These are phyloP conservation scores for Herpetospermum pedunculosum DNA, from an alignment of 306 rosid species.

Conservation along the genomic window DNA sequence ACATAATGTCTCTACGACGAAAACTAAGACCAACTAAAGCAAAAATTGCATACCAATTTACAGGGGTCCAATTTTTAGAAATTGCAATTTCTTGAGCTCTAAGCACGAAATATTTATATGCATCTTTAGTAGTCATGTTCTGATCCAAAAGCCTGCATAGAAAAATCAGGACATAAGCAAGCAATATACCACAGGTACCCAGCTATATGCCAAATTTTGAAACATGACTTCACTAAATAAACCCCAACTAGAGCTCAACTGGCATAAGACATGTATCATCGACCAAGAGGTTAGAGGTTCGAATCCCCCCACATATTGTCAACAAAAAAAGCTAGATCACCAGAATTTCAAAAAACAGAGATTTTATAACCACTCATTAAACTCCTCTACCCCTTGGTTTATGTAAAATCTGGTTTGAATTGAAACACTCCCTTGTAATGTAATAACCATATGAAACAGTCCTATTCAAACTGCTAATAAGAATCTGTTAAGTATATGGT, in stretches of 20 bases:
- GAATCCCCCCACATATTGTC: no score
- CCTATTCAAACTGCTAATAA: neutral
- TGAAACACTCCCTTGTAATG: neutral
- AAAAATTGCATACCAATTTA: constrained; percentile 60
- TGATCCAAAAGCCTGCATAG: constrained; percentile 57
- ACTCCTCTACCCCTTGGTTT: neutral
- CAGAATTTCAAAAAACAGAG: neutral
- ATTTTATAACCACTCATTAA: neutral
- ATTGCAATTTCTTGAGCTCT: constrained; percentile 82
- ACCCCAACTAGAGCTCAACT: neutral
- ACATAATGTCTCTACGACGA: neutral
- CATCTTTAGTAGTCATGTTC: constrained; percentile 64
- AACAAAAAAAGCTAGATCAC: no score
- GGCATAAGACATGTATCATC: no score
- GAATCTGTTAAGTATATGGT: neutral
- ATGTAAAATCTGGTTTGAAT: neutral
- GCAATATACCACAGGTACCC: neutral
- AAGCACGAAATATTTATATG: constrained; percentile 77
- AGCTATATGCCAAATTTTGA: neutral
- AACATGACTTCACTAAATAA: neutral
- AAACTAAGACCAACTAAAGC: neutral
- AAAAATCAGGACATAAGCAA: constrained; percentile 12
- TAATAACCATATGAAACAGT: neutral
- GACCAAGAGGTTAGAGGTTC: no score
- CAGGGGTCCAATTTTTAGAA: constrained; percentile 79